Conservation (phyloP, 2,329 filamentous ascomycete genomes). For the Penicillium sp. region DNA sequence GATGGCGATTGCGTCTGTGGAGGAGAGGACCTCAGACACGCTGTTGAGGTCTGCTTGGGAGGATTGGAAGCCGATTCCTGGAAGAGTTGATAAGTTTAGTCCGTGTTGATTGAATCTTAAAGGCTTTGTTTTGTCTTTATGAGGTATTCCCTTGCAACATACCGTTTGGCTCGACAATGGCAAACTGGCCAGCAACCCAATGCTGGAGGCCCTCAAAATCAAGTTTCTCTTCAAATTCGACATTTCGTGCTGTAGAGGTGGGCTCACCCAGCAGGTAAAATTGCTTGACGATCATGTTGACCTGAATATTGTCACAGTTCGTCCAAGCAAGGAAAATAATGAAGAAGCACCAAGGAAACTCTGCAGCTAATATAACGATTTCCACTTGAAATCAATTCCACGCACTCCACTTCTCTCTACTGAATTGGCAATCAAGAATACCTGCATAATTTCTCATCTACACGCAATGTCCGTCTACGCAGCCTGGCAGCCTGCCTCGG, state of each 20-base stretch:
- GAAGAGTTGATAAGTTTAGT: background rate
- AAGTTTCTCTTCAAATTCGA: constrained; percentile 24
- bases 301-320: background rate
- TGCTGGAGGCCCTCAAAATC: constrained; percentile 22
- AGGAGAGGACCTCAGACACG: constrained; percentile 13
- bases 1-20: constrained; percentile 21
- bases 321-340: background rate
- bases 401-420: background rate
- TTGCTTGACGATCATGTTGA: constrained; percentile 19
- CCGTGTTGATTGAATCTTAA: background rate
- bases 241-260: constrained; percentile 20
- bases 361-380: background rate
- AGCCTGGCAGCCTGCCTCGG: constrained; percentile 16
- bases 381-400: background rate
- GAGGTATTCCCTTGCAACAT: background rate
- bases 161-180: constrained; percentile 34
- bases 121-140: background rate
- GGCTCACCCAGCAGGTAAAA: constrained; percentile 26
- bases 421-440: background rate
- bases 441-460: background rate
- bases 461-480: background rate
- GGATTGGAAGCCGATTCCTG: constrained; percentile 26
- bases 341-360: background rate
- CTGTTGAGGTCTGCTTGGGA: constrained; percentile 10
- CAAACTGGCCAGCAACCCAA: constrained; percentile 32